A percentile compares a stretch with the other conserved stretches of the same genome.
phyloP scores from a whole-genome alignment of 306 rosid species.

The Parietaria judaica region DNA sequence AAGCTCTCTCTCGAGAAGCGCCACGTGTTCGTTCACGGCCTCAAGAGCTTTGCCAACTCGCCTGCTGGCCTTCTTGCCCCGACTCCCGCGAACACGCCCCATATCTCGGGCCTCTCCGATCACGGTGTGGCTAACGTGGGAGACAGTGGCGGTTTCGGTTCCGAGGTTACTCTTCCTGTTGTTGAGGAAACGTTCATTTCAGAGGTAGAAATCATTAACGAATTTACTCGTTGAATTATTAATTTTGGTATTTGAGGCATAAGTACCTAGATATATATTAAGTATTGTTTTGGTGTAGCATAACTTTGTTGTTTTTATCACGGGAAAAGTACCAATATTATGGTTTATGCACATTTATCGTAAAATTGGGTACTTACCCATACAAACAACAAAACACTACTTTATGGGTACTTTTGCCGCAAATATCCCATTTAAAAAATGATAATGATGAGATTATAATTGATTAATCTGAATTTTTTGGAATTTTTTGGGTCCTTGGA shows the following conservation, averaged over 20 bases:
- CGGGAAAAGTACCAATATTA: too few species aligned
- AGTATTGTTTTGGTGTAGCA: too few species aligned
- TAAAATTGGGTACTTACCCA: too few species aligned
- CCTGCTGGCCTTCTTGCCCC: conserved; percentile 64
- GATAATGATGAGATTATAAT: too few species aligned
- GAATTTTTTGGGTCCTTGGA: not conserved
- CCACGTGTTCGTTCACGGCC: conserved; percentile 34
- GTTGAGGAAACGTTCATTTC: conserved; percentile 47
- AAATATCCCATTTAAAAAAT: not conserved
- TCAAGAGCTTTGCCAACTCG: conserved; percentile 34
- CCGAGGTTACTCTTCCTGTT: conserved; percentile 29
- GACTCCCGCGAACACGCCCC: conserved; percentile 87
- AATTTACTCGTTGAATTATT: not conserved
- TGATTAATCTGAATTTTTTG: too few species aligned
- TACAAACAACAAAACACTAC: not conserved
- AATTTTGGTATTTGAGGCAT: too few species aligned
- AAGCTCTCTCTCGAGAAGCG: conserved; percentile 46
- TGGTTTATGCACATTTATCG: too few species aligned
- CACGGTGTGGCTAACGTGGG: not conserved
- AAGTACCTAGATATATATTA: too few species aligned
- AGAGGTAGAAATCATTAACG: conserved; percentile 31
- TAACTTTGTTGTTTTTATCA: too few species aligned
- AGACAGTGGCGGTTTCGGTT: conserved; percentile 8
- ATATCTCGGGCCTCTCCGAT: conserved; percentile 33
- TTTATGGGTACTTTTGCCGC: not conserved